Evolutionary conservation across 179 eudicot genomes (phyloP).

Genomic region (Vitellaria paradoxa): DNA sequence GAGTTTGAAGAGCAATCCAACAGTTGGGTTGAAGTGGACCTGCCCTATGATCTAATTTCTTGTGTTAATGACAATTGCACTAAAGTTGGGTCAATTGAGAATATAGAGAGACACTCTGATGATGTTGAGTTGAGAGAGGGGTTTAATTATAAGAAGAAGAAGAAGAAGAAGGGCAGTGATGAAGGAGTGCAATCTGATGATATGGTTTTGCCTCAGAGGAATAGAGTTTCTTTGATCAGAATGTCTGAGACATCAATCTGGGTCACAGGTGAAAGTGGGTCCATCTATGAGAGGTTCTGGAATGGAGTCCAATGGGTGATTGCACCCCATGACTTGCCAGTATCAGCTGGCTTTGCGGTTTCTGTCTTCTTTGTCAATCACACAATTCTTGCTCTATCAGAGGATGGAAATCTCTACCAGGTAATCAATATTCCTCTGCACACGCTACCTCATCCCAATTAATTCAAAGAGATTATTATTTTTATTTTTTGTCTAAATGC

Average conservation of each 20-base stretch:
- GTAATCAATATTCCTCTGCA: conserved; percentile 22
- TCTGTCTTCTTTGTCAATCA: conserved; percentile 73
- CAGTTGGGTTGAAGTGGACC: conserved; percentile 67
- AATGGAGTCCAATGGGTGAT: conserved; percentile 94
- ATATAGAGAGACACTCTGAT: conserved; percentile 9
- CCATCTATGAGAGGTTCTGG: conserved; percentile 87
- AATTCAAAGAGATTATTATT: not conserved
- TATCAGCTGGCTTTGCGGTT: conserved; percentile 45
- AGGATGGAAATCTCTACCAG: conserved; percentile 70
- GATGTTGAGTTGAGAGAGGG: not conserved
- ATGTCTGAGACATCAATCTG: conserved; percentile 79
- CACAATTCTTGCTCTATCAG: conserved; percentile 78
- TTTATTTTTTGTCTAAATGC: too few relatives aligned
- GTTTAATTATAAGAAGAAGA: not conserved
- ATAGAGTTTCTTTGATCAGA: conserved; percentile 54
- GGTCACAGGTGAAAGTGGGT: conserved; percentile 81
- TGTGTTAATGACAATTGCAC: conserved; percentile 62
- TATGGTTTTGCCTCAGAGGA: conserved; percentile 52
- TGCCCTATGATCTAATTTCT: conserved; percentile 70
- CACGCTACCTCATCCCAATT: not conserved
- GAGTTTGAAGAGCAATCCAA: conserved; percentile 58
- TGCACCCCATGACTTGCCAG: conserved; percentile 84
- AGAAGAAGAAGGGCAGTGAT: conserved; percentile 5
- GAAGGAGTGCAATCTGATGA: conserved; percentile 10
- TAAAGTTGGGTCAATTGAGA: conserved; percentile 47